Evolutionary conservation across 306 rosid species (phyloP).

Genomic region (Castanea mollissima): DNA sequence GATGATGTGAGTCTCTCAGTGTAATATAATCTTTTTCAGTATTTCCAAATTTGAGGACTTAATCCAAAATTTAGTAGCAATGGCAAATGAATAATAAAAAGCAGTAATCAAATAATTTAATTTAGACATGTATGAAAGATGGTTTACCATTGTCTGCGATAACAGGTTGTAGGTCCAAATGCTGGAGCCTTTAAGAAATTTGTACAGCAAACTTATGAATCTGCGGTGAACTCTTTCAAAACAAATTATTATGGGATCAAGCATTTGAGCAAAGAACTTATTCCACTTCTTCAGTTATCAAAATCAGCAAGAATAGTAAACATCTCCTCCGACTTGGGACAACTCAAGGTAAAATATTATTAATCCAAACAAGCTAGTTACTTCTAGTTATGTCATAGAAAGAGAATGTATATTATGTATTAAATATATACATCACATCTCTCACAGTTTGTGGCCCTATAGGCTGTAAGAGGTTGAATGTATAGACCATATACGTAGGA

Average conservation of each 20-base stretch:
- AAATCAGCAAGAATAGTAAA: not conserved
- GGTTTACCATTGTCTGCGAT: too few species aligned
- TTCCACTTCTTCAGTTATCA: not conserved
- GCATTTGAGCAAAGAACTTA: not conserved
- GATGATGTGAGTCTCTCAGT: too few species aligned
- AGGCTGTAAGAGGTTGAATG: too few species aligned
- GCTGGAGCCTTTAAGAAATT: too few species aligned
- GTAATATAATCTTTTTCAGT: too few species aligned
- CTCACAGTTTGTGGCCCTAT: too few species aligned
- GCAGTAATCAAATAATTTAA: too few species aligned
- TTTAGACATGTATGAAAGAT: not conserved
- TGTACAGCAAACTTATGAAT: not conserved
- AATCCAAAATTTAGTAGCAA: not conserved
- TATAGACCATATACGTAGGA: too few species aligned
- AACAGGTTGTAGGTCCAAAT: too few species aligned
- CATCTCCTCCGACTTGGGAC: not conserved
- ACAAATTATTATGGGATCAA: conserved; percentile 8
- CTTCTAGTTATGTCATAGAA: not conserved
- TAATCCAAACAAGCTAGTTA: not conserved
- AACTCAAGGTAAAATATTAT: not conserved
- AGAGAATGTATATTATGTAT: too few species aligned
- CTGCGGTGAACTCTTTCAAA: not conserved
- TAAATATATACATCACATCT: too few species aligned
- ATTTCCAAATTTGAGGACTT: not conserved
- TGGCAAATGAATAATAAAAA: too few species aligned